A percentile compares a stretch with the other conserved stretches of the same genome.
phyloP scores from a whole-genome alignment of 2,329 filamentous ascomycete genomes.

The Fusarium mexicanum region DNA sequence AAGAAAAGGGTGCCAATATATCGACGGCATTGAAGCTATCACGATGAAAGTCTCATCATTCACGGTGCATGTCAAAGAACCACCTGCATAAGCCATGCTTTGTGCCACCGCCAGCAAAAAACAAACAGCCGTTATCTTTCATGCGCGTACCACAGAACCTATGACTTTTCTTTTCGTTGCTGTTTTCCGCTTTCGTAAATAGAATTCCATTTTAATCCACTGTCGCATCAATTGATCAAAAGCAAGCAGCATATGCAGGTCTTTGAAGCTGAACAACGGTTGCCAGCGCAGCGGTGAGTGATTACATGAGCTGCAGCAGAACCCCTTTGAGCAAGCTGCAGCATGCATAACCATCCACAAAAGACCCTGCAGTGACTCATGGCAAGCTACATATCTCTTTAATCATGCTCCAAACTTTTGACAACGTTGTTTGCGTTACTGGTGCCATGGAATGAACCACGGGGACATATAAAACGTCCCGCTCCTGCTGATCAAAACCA shows the following conservation, averaged over 20 bases:
- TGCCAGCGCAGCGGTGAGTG: not conserved
- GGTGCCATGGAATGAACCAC: no score
- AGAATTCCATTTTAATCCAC: fast-evolving
- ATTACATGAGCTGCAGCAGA: not conserved
- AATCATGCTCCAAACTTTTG: not conserved
- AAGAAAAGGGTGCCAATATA: no score
- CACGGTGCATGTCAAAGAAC: not conserved
- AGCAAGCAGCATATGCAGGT: not conserved
- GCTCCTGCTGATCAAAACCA: not conserved
- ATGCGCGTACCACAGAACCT: not conserved
- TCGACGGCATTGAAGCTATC: not conserved
- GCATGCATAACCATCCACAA: not conserved
- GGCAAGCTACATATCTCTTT: not conserved
- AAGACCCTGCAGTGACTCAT: not conserved
- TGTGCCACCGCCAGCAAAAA: not conserved
- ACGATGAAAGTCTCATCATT: no score
- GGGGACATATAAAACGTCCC: not conserved
- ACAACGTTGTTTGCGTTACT: not conserved
- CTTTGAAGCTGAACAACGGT: not conserved
- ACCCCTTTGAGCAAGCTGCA: not conserved
- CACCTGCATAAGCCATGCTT: not conserved
- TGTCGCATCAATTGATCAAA: not conserved
- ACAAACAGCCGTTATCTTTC: not conserved
- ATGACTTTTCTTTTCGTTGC: not conserved
- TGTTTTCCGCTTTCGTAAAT: not conserved